A percentile compares a stretch with the other conserved stretches of the same genome.
Conservation (phyloP, 1,284 basidiomycete species). For the Cutaneotrichosporon cavernicola region DNA sequence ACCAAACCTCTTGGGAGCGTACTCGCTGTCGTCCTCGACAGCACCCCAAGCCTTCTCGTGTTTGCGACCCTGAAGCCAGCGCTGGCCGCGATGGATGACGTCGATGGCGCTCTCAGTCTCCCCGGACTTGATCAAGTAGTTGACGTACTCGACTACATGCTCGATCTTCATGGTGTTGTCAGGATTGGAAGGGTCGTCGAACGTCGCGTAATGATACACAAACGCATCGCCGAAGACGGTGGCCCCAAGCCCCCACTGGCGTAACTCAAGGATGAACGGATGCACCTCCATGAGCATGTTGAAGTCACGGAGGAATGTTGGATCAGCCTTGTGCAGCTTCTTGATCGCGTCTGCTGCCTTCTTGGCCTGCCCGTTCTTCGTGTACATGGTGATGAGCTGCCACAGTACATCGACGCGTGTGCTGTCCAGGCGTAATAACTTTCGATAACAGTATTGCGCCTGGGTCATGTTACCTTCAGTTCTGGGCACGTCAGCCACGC, state of each 20-base stretch:
- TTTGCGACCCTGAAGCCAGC: conserved; percentile 86
- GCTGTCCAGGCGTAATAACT: conserved; percentile 75
- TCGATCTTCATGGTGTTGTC: conserved; percentile 43
- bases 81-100: conserved; percentile 70
- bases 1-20: conserved; percentile 54
- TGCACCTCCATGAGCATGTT: conserved; percentile 76
- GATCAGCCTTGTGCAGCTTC: conserved; percentile 61
- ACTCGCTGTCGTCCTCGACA: conserved; percentile 84
- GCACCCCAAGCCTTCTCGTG: conserved; percentile 72
- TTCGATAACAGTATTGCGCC: conserved; percentile 86
- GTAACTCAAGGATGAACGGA: conserved; percentile 69
- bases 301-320: conserved; percentile 74
- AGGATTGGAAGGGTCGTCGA: conserved; percentile 32
- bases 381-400: conserved; percentile 82
- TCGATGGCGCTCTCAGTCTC: conserved; percentile 69
- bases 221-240: conserved; percentile 66
- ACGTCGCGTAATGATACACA: conserved; percentile 55
- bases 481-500: conserved; percentile 52
- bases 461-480: conserved; percentile 73
- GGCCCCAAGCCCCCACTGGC: conserved; percentile 65
- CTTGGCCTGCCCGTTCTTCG: conserved; percentile 68
- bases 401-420: conserved; percentile 81
- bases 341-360: conserved; percentile 75
- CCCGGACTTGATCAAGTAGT: conserved; percentile 72
- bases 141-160: conserved; percentile 70